Conservation (phyloP, 305 asterid species). For the Fraxinus greggii region DNA sequence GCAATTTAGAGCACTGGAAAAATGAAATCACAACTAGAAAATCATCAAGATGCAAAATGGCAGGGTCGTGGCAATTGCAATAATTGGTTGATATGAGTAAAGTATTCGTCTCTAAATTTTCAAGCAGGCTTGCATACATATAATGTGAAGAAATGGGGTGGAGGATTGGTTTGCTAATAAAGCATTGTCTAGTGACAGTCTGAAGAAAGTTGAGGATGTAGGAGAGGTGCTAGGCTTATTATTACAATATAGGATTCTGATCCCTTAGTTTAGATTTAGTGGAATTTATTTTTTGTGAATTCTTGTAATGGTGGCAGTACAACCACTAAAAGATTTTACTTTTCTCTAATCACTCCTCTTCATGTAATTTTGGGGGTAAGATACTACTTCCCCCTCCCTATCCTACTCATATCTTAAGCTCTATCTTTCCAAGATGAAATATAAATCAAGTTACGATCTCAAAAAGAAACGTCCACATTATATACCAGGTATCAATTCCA, state of each 20-base stretch:
- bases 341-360: background rate
- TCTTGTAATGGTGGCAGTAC: background rate
- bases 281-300: background rate
- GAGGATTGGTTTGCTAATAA: background rate
- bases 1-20: background rate
- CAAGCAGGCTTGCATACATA: background rate
- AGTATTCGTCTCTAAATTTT: background rate
- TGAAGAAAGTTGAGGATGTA: background rate
- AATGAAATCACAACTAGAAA: background rate
- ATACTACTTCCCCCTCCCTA: background rate
- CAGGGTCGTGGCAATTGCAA: background rate
- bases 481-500: background rate
- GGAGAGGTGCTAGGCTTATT: background rate
- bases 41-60: background rate
- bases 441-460: background rate
- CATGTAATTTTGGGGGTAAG: background rate
- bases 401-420: background rate
- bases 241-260: background rate
- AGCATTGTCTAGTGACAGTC: background rate
- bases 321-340: background rate
- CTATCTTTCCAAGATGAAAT: background rate
- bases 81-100: background rate
- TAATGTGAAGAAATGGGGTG: background rate
- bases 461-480: background rate
- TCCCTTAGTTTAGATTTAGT: background rate